phyloP scores from a whole-genome alignment of 208 protist genomes.

The Acanthamoeba pearcei region DNA sequence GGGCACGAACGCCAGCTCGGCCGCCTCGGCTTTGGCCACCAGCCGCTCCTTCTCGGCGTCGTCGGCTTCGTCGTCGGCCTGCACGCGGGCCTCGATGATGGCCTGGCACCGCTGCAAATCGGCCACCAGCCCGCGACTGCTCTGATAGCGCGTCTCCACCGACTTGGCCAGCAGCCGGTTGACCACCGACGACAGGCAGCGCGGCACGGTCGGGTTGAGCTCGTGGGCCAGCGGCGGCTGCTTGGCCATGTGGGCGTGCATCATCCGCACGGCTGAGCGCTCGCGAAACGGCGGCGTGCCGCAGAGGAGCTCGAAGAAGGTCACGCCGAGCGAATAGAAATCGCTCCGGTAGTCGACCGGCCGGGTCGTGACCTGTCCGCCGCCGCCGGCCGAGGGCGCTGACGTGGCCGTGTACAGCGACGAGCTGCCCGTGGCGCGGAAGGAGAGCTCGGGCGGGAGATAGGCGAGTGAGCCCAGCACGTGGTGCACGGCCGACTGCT shows the following conservation, averaged over 20 bases:
- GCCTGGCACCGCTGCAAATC: not conserved
- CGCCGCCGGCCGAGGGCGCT: not conserved
- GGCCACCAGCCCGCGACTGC: conserved; percentile 6
- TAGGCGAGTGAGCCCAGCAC: conserved; percentile 62
- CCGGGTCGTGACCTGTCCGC: not conserved
- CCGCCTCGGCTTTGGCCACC: not conserved
- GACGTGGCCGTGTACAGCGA: not conserved
- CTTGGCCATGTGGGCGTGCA: conserved; percentile 73
- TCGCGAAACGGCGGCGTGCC: conserved; percentile 52
- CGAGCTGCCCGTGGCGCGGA: conserved; percentile 22
- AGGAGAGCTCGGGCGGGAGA: conserved; percentile 54
- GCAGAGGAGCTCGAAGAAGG: conserved; percentile 40
- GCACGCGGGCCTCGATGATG: not conserved
- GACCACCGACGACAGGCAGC: not conserved
- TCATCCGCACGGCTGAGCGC: conserved; percentile 45
- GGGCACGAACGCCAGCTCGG: conserved; percentile 26
- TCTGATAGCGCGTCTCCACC: conserved; percentile 47
- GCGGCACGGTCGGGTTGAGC: not conserved
- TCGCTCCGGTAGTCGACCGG: conserved; percentile 34
- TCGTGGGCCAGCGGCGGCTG: conserved; percentile 2
- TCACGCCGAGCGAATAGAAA: conserved; percentile 61
- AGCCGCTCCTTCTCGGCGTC: not conserved
- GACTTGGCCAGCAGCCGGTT: conserved; percentile 28
- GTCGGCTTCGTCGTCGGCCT: not conserved
- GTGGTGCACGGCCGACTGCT: conserved; percentile 26